A percentile compares a stretch with the other conserved stretches of the same genome.
Conservation (phyloP, 176 grass and related monocot species). For the Thalia dealbata region DNA sequence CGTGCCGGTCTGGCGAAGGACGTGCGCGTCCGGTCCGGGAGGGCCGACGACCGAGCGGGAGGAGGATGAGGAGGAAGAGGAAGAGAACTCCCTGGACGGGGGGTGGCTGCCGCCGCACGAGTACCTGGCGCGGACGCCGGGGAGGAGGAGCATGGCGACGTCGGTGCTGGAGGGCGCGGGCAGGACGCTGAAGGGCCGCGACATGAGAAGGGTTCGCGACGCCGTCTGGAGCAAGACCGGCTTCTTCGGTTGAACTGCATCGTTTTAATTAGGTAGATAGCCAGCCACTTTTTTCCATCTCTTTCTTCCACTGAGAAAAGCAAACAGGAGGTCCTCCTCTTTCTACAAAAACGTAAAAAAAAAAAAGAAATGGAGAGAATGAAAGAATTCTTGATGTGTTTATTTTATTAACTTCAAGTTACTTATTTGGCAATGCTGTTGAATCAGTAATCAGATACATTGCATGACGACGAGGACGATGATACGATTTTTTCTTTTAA, state of each 20-base stretch:
- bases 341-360: too few species aligned
- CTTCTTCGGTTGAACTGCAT: conserved; percentile 17
- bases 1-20: conserved; percentile 22
- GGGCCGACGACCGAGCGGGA: neutral
- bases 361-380: too few species aligned
- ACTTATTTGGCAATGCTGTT: too few species aligned
- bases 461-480: neutral
- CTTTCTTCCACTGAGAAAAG: neutral
- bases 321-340: too few species aligned
- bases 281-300: too few species aligned
- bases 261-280: neutral
- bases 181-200: conserved; percentile 33
- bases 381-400: too few species aligned
- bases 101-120: conserved; percentile 35
- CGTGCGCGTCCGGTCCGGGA: neutral
- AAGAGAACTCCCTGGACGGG: conserved; percentile 13
- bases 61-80: conserved; percentile 5
- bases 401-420: neutral
- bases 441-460: neutral
- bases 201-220: conserved; percentile 38
- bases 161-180: conserved; percentile 34
- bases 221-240: conserved; percentile 35
- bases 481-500: too few species aligned
- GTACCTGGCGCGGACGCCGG: conserved; percentile 18
- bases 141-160: conserved; percentile 15